Percentiles rank a stretch among this genome's conserved stretches.
Conservation (phyloP, 805 yeast species). For the Torulaspora quercuum region DNA sequence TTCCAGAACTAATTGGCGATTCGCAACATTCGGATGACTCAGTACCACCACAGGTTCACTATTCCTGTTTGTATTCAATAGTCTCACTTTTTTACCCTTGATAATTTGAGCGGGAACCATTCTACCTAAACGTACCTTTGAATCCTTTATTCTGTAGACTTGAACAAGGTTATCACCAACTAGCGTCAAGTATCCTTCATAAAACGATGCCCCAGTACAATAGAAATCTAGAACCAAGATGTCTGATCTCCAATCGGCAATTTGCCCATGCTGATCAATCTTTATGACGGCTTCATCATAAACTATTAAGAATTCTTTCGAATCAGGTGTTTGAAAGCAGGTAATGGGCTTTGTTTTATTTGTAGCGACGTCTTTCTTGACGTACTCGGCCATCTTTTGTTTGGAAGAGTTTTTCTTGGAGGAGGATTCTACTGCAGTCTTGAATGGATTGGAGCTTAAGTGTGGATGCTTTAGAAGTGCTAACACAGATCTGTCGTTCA, state of each 20-base stretch:
- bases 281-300: conserved; percentile 70
- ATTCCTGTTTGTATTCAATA: conserved; percentile 39
- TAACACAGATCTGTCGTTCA: conserved; percentile 36
- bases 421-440: conserved; percentile 21
- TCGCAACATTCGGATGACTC: conserved; percentile 64
- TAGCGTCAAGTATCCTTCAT: conserved; percentile 48
- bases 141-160: conserved; percentile 49
- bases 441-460: conserved; percentile 22
- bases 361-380: conserved; percentile 39
- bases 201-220: conserved; percentile 42
- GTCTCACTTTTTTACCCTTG: conserved; percentile 60
- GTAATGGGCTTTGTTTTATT: conserved; percentile 50
- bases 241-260: conserved; percentile 41
- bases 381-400: conserved; percentile 35
- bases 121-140: conserved; percentile 27
- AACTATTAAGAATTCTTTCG: conserved; percentile 54
- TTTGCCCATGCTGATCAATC: conserved; percentile 55
- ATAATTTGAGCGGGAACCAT: conserved; percentile 61
- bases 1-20: conserved; percentile 52
- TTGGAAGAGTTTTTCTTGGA: conserved; percentile 30
- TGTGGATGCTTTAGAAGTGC: conserved; percentile 21
- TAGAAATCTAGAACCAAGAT: conserved; percentile 43
- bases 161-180: conserved; percentile 68
- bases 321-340: conserved; percentile 56
- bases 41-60: conserved; percentile 43